Base-by-base conservation (phyloP, 2,329 filamentous ascomycete genomes). In the Alternaria sp. region DNA sequence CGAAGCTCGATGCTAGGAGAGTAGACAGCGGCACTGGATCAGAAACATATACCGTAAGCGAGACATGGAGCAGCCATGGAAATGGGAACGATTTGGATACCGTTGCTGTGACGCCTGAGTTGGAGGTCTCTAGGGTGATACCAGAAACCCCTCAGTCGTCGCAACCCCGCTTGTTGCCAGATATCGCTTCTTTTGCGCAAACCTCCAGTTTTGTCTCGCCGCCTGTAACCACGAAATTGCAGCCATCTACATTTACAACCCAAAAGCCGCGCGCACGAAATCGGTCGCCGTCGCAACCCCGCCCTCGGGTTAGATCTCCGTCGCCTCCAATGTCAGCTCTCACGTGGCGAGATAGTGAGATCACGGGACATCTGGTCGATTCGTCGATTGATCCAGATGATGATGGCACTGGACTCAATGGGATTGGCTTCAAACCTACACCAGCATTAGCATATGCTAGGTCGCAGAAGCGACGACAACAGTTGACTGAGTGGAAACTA, bases 341-440 rank as follows among this genome's bases (percentile, higher is more conserved):
- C 60, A 81, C 80, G 56, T 88, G 86, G 86, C 83, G 83, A 67
- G 84, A 86, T 62, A 80, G 80, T 36, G 86, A 89, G 69, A 88
- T 88, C 67, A 88, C 86, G 5, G 86, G 86, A 13, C 84, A 88
- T 66, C 71, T 81, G 31, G 78, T 77, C 21, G 80, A 84, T 51
- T 80, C 75, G 3, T 66, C 81, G 3, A 80, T 77, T 4, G 84
- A 86, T 53, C 83, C 84, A 6, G 83, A 82, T 37, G 86, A 88
- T 67, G 86, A 89, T 70, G 86, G 86, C 3, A 84, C 85, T 54
- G 86, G 86, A 5, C 83, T 88, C 62, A 88, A 89, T 66, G 86
- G 86, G 2, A 81, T 89, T 55, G 86, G 86, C 0, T 89, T 88
- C 72, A 82, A 81, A 58, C 86, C 86, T 3, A 88, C 86, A 2